Conservation (phyloP, 208 protist species). For the Angomonas ambiguus region DNA sequence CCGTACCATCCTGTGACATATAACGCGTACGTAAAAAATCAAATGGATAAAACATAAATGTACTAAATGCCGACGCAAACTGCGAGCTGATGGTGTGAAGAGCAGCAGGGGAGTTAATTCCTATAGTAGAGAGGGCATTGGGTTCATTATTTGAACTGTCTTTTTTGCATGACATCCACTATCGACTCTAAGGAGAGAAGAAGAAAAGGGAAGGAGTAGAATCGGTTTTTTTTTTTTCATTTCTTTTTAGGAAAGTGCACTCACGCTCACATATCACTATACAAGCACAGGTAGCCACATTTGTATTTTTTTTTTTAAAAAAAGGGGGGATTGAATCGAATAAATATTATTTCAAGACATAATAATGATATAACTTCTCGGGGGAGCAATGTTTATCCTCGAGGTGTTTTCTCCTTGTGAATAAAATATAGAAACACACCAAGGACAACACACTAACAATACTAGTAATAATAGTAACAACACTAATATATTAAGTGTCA, state of each 20-base stretch:
- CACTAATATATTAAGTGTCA: background rate
- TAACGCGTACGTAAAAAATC: constrained; percentile 87
- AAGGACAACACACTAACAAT: constrained; percentile 7
- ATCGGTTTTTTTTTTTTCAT: background rate
- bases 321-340: too few species aligned
- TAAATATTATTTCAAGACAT: too few species aligned
- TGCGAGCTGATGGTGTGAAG: constrained; percentile 62
- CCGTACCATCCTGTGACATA: constrained; percentile 82
- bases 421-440: background rate
- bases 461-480: constrained; percentile 10
- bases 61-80: constrained; percentile 44
- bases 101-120: background rate
- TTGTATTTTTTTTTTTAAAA: background rate
- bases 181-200: background rate
- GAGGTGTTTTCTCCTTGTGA: too few species aligned
- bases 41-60: constrained; percentile 75
- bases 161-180: background rate
- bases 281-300: background rate
- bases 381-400: too few species aligned
- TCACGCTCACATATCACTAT: background rate
- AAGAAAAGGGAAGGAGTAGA: background rate
- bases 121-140: background rate
- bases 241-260: background rate
- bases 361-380: too few species aligned
- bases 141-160: background rate